Conservation (phyloP, 345 rosid genomes). For the Linum usitatissimum region DNA sequence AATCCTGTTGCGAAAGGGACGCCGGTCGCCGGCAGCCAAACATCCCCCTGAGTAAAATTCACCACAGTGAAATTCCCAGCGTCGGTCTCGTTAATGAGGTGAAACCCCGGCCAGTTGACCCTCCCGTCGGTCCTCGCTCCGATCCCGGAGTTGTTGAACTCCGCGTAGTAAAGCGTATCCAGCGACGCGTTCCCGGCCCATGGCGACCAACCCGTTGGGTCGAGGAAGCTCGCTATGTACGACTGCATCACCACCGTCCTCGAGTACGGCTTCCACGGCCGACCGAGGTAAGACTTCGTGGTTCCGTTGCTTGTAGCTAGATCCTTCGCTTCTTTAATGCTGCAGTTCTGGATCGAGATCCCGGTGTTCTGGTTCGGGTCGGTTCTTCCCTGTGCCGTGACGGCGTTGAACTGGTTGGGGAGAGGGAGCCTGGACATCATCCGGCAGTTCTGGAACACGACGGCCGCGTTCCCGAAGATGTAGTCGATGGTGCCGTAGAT, state of each 20-base stretch:
- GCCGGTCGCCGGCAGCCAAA: slow-evolving; percentile 24
- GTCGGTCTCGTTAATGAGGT: slow-evolving; percentile 15
- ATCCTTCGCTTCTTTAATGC: slow-evolving; percentile 19
- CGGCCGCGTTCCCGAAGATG: slow-evolving; percentile 39
- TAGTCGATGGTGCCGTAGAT: slow-evolving; percentile 52
- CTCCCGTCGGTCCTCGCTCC: slow-evolving; percentile 17
- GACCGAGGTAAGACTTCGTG: slow-evolving; percentile 14
- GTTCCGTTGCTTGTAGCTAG: slow-evolving; percentile 20
- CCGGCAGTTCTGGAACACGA: slow-evolving; percentile 28
- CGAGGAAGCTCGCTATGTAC: slow-evolving; percentile 16
- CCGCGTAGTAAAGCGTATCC: slow-evolving; percentile 24
- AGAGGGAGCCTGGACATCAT: slow-evolving; percentile 20
- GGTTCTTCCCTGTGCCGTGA: slow-evolving; percentile 38
- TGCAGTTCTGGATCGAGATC: slow-evolving; percentile 29
- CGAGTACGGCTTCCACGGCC: slow-evolving; percentile 35
- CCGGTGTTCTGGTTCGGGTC: slow-evolving; percentile 42
- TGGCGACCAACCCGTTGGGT: slow-evolving; percentile 22
- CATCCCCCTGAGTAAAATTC: slow-evolving; percentile 13
- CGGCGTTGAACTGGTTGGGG: slow-evolving; percentile 16
- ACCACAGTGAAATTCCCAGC: slow-evolving; percentile 21
- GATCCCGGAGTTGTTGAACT: slow-evolving; percentile 23
- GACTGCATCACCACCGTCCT: slow-evolving; percentile 27
- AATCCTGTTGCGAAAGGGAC: slow-evolving; percentile 22
- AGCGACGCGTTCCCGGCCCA: slow-evolving; percentile 22
- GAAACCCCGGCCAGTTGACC: slow-evolving; percentile 57